Evolutionary conservation across 2,329 filamentous ascomycete genomes (phyloP).

Genomic region (Zymoseptoria passerinii): DNA sequence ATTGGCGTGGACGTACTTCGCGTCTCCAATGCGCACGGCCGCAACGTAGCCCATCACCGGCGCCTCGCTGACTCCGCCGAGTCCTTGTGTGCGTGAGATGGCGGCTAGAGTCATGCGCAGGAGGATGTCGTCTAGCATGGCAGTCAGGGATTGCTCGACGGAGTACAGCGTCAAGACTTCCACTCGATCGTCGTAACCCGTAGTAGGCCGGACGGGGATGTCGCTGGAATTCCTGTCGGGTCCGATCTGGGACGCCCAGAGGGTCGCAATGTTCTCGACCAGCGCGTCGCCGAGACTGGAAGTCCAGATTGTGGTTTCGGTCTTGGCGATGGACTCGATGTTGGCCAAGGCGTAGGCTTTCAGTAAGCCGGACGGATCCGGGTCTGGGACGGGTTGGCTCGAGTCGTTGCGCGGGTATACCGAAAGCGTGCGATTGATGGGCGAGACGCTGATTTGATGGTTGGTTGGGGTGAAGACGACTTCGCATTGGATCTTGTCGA

Average conservation of each 20-base stretch:
- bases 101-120: background rate
- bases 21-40: background rate
- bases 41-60: background rate
- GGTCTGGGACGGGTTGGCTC: background rate
- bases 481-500: constrained; percentile 1
- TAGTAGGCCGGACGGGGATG: background rate
- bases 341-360: background rate
- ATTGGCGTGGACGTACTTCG: background rate
- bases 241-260: background rate
- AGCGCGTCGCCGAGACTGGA: background rate
- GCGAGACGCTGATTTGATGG: background rate
- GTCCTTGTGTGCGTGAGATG: background rate
- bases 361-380: background rate
- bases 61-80: background rate
- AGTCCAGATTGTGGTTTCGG: background rate
- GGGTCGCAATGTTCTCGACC: background rate
- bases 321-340: background rate
- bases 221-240: background rate
- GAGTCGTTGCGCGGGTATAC: background rate
- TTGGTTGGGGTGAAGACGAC: background rate
- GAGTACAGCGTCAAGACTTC: background rate
- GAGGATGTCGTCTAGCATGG: constrained; percentile 6
- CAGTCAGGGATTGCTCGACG: background rate
- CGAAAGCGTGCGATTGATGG: background rate
- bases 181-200: background rate